Percentiles rank a stretch among this genome's conserved stretches.
Evolutionary conservation across 768 basidiomycete genomes (phyloP).

Genomic region (Boletellus sp.): DNA sequence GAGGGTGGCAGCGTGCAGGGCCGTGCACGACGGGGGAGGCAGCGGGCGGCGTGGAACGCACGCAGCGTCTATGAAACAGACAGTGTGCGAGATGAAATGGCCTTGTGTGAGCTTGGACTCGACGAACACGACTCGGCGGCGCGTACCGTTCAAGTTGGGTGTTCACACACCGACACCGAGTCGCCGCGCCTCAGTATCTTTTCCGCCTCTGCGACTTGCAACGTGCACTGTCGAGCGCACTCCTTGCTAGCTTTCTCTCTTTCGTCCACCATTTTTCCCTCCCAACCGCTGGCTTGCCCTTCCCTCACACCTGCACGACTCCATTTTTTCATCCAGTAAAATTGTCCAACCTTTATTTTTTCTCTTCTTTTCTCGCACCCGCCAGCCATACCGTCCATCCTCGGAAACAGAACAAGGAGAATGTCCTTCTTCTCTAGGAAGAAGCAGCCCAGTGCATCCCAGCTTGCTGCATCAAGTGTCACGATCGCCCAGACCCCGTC

Average conservation of each 20-base stretch:
- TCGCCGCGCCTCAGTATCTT: slow-evolving; percentile 12
- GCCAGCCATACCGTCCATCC: slow-evolving; percentile 67
- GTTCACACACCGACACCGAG: slow-evolving; percentile 11
- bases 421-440: slow-evolving; percentile 94
- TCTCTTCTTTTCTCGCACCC: slow-evolving; percentile 17
- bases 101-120: neutral
- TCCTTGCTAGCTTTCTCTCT: slow-evolving; percentile 2
- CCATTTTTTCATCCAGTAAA: slow-evolving; percentile 11
- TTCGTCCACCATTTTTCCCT: slow-evolving; percentile 10
- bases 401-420: slow-evolving; percentile 59
- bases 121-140: neutral
- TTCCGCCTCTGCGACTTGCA: slow-evolving; percentile 15
- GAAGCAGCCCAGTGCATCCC: slow-evolving; percentile 60
- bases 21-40: slow-evolving; percentile 8
- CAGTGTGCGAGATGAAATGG: neutral
- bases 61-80: slow-evolving; percentile 5
- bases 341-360: slow-evolving; percentile 11
- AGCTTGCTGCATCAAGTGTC: slow-evolving; percentile 43
- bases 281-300: slow-evolving; percentile 25
- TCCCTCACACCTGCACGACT: slow-evolving; percentile 1
- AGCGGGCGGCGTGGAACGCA: slow-evolving; percentile 3
- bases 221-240: slow-evolving; percentile 1
- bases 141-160: neutral
- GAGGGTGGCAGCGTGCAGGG: neutral
- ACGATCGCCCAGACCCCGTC: slow-evolving; percentile 61